Base-by-base conservation (phyloP, 2,329 filamentous ascomycete species). In the Clarireedia homoeocarpa region DNA sequence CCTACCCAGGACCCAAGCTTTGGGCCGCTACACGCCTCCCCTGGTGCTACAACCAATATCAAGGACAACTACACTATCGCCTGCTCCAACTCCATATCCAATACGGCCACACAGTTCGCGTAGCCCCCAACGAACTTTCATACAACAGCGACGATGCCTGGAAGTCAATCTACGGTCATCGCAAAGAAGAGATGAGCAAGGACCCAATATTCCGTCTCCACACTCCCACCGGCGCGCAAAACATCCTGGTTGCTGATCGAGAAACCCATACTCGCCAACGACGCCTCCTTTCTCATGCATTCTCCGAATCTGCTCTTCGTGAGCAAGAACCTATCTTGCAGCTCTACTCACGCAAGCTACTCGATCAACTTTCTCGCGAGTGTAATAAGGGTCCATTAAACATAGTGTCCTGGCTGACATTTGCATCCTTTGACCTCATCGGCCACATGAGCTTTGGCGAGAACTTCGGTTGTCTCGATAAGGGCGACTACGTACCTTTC, bases 51-150 rank as follows among this genome's bases (percentile, higher is more conserved):
- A 39, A 24, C 6, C 48, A 34, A 15, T 24, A 34, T n/a, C 30
- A 24, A 6, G 48, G 48, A 24, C 14, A 23, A 17, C 20, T 38
- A 15, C 30, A 24, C 12, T 34, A 53, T 38, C 24, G 40, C 10
- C 15, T 45, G 17, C 24, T 30, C 7, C 24, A 53, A 4, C 69
- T 77, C 2, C 75, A 77, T 65, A 61, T 63, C 6, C 70, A 69
- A 59, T 75, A 76, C 61, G 74, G 75, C 2, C 72, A 73, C 24
- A 60, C 78, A 5, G 75, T 79, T 55, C 73, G 76, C n/a, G 74
- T 77, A 51, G 73, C 72, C 2, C 76, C 76, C 9, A 68, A 76
- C 61, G 75, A 78, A 63, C 68, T 79, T 4, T 77, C 75, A 0
- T 64, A 78, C 39, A 47, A 10, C 6, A 46, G 40, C 26, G 39